Conservation (phyloP, 202 grass and related monocot species). For the Eragrostis tef region DNA sequence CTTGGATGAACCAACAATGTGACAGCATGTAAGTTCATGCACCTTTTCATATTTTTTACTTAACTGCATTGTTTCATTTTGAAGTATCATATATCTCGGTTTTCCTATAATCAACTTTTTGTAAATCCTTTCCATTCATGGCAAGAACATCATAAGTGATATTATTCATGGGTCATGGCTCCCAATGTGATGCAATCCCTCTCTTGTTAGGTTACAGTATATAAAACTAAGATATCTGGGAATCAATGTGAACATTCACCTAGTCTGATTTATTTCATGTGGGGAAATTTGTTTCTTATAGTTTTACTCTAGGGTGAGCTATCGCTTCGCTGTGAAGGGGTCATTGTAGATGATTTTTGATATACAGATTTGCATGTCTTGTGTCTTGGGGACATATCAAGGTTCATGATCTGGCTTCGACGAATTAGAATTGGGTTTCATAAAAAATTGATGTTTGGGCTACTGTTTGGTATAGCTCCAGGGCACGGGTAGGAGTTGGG, state of each 20-base stretch:
- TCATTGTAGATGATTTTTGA: no score
- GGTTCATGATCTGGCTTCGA: background rate
- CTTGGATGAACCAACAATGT: conserved; percentile 4
- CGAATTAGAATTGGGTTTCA: background rate
- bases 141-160: background rate
- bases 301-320: no score
- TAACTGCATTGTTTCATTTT: background rate
- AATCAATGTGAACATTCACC: no score
- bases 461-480: background rate
- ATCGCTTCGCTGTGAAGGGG: no score
- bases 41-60: conserved; percentile 27
- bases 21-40: background rate
- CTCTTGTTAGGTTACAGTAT: no score
- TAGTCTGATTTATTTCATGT: no score
- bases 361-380: no score
- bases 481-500: background rate
- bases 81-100: conserved; percentile 4
- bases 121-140: conserved; percentile 26
- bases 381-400: no score
- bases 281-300: no score
- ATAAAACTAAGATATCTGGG: background rate
- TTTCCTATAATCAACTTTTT: conserved; percentile 7
- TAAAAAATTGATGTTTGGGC: background rate
- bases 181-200: background rate
- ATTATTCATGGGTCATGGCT: background rate